Conservation (phyloP, 2,329 filamentous ascomycete species). For the Erysiphe neolycopersici region DNA sequence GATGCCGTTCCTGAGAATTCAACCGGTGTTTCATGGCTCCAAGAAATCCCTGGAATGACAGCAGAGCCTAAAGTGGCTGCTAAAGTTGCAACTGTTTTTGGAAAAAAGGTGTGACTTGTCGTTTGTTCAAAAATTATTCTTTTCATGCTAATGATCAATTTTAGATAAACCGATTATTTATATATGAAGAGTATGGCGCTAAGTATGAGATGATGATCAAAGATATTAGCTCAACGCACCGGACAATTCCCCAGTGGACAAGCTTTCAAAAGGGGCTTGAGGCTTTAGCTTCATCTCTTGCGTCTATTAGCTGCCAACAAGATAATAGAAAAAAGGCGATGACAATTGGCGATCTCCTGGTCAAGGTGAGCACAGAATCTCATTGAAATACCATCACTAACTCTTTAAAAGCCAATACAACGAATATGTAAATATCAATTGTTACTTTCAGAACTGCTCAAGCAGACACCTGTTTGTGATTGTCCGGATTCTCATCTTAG, state of each 20-base stretch:
- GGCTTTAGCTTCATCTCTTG: constrained; percentile 47
- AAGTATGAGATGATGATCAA: constrained; percentile 70
- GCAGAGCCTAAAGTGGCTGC: constrained; percentile 31
- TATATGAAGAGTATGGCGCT: constrained; percentile 77
- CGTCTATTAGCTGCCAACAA: constrained; percentile 36
- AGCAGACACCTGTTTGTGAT: constrained; percentile 58
- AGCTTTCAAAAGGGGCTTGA: constrained; percentile 69
- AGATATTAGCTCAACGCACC: constrained; percentile 43
- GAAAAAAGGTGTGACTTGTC: constrained; percentile 22
- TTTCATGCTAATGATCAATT: not conserved
- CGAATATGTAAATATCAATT: constrained; percentile 77
- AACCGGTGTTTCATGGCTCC: constrained; percentile 17
- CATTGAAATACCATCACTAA: not conserved
- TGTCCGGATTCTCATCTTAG: constrained; percentile 63
- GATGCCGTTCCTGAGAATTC: constrained; percentile 14
- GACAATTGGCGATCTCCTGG: constrained; percentile 61
- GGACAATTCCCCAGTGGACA: constrained; percentile 45
- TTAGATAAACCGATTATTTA: constrained; percentile 56
- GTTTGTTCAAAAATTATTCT: constrained; percentile 1
- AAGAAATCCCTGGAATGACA: constrained; percentile 23
- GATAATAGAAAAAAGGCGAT: constrained; percentile 46
- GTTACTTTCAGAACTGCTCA: constrained; percentile 59
- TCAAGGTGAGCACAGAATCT: constrained; percentile 36
- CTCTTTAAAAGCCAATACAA: constrained; percentile 47
- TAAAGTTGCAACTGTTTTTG: constrained; percentile 33